Evolutionary conservation across 208 protist genomes (phyloP), one percentile per base, ranked within the genome.

Genomic region (Angomonas desouzai): DNA sequence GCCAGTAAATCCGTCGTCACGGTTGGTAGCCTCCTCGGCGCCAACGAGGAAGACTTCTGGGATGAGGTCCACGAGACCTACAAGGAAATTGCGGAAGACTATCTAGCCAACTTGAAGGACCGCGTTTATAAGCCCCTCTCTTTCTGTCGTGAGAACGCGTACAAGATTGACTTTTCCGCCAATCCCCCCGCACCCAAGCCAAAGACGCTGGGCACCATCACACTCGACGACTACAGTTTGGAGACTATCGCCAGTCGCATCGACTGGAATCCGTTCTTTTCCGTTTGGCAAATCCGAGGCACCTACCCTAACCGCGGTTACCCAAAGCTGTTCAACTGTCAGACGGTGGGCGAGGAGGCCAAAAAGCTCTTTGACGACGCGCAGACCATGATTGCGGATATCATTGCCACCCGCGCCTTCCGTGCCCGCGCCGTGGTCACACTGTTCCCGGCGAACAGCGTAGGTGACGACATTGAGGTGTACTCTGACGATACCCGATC

Each of bases 241-340:
- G 81, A 89, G 43, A 45, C 81, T 23, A 78, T 98, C 32, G 57
- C 97, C 16, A 68, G 60, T n/a, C 83, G 89, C 64, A 99, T 99
- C 66, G 97, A 99, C 72, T 99, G 97, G 97, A 98, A 98, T 71
- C 95, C 92, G 27, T 98, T 98, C 77, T 95, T 96, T 61, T 77
- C 87, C 28, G 89, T 95, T 11, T 98, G 92, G 93, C 89, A 98
- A 81, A 63, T 99, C 7, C 88, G 94, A 49, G 97, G 96, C 30
- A 93, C 89, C 56, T 98, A 97, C 82, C 95, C 95, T 38, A 98
- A 98, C 72, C 79, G 97, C 51, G 87, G 85, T 51, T 99, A 98
- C 71, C 97, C 97, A 36, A 97, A 97, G 65, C 92, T 99, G 38
- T 98, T 99, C 73, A 91, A 98, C 67, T 97, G 98, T 72, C 76